These are phyloP conservation scores for Fusarium sarcochroum DNA, from an alignment of 2,329 filamentous ascomycete species.

Conservation along the genomic window DNA sequence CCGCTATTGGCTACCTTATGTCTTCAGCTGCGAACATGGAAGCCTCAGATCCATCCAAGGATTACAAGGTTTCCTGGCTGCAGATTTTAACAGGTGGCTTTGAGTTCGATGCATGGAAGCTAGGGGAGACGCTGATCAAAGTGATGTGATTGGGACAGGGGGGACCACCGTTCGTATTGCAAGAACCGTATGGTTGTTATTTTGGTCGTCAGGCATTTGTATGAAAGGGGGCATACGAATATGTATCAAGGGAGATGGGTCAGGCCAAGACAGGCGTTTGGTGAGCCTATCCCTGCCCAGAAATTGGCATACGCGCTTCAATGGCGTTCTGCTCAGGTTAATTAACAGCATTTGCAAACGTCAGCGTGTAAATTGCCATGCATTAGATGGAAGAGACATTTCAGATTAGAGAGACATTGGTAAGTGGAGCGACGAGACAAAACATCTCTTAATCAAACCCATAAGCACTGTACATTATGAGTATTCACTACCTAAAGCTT, in stretches of 20 bases:
- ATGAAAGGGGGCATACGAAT: constrained; percentile 21
- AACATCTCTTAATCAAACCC: constrained; percentile 1
- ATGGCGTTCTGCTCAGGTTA: constrained; percentile 4
- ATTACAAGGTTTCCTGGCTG: constrained; percentile 21
- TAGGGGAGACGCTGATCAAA: constrained; percentile 22
- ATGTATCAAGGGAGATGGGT: constrained; percentile 16
- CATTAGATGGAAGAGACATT: constrained; percentile 20
- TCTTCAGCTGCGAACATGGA: constrained; percentile 35
- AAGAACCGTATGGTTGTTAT: constrained; percentile 15
- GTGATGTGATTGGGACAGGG: constrained; percentile 30
- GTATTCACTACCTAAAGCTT: background rate
- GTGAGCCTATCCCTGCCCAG: constrained; percentile 17
- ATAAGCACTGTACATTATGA: background rate
- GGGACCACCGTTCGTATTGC: constrained; percentile 22
- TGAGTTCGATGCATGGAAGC: constrained; percentile 18
- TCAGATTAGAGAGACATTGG: constrained; percentile 8
- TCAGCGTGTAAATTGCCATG: constrained; percentile 23
- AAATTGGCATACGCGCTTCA: constrained; percentile 9
- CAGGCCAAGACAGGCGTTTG: constrained; percentile 13
- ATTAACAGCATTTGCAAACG: constrained; percentile 13
- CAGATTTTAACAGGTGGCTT: constrained; percentile 20
- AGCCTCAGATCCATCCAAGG: constrained; percentile 29
- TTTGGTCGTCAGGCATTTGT: constrained; percentile 10
- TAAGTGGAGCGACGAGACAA: constrained; percentile 2
- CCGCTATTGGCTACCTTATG: constrained; percentile 37